These are phyloP conservation scores for Solanum sitiens DNA, from an alignment of 257 asterid species.

Conservation along the genomic window DNA sequence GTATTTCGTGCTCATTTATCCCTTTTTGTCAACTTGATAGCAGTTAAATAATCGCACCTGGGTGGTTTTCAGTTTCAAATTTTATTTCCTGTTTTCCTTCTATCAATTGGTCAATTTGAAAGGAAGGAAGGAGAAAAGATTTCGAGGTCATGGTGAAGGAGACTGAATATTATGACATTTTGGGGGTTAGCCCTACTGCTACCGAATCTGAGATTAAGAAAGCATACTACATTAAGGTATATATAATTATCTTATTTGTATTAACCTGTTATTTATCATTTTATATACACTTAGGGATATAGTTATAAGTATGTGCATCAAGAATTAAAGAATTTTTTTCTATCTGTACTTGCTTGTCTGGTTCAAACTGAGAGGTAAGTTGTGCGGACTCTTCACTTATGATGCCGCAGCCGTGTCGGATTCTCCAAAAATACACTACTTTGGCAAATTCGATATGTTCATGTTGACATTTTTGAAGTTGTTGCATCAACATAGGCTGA, in stretches of 20 bases:
- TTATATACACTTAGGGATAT: not conserved
- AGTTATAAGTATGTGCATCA: not conserved
- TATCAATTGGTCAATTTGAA: not conserved
- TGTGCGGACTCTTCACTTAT: not conserved
- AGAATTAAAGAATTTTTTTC: not conserved
- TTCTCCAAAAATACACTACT: not conserved
- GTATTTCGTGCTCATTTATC: not conserved
- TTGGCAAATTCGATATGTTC: not conserved
- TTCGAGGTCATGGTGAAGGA: conserved; percentile 55
- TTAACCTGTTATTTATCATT: not conserved
- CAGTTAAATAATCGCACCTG: not conserved
- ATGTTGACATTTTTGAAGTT: not conserved
- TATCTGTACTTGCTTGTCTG: not conserved
- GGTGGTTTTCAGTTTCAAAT: not conserved
- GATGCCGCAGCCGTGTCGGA: not conserved
- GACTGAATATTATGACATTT: conserved; percentile 61
- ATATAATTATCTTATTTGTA: not conserved
- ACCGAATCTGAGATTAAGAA: conserved; percentile 60
- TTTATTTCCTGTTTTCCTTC: not conserved
- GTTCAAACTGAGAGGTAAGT: not conserved
- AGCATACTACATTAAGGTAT: conserved; percentile 66
- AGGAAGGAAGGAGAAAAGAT: not conserved
- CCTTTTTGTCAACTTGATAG: not conserved
- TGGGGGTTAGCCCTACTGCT: conserved; percentile 69
- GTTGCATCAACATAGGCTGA: not conserved